phyloP scores from a whole-genome alignment of 1,284 basidiomycete genomes.

The Leccinum subspadiceum region DNA sequence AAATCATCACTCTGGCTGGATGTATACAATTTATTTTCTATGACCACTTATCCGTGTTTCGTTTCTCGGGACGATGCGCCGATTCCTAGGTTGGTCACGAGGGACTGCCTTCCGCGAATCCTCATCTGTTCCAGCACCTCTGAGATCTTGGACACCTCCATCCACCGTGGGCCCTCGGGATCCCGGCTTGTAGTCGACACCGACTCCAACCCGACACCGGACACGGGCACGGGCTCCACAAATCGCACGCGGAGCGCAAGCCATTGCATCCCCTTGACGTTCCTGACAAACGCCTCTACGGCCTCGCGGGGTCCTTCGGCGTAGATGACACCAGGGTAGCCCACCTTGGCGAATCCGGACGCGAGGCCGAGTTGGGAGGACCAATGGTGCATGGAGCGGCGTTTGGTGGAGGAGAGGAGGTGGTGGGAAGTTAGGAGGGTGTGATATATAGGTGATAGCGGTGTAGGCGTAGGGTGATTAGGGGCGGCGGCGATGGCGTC shows the following conservation, averaged over 20 bases:
- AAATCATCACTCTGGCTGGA: background rate
- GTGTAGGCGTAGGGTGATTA: background rate
- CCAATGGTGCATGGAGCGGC: slow-evolving; percentile 61
- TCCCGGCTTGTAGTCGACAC: background rate
- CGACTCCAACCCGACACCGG: background rate
- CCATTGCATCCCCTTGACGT: slow-evolving; percentile 78
- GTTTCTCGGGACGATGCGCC: slow-evolving; percentile 37
- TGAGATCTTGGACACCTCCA: slow-evolving; percentile 66
- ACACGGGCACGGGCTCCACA: slow-evolving; percentile 33
- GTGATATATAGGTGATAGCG: slow-evolving; percentile 40
- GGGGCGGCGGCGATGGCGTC: background rate
- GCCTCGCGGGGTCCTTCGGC: slow-evolving; percentile 52
- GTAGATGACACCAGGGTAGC: slow-evolving; percentile 74
- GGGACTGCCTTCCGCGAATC: slow-evolving; percentile 50
- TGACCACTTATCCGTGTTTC: background rate
- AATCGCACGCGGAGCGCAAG: slow-evolving; percentile 55
- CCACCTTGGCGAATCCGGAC: slow-evolving; percentile 67
- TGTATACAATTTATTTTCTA: background rate
- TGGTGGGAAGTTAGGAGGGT: slow-evolving; percentile 70
- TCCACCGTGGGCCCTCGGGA: slow-evolving; percentile 34
- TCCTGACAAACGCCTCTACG: slow-evolving; percentile 62
- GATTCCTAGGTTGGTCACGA: slow-evolving; percentile 65
- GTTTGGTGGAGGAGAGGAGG: slow-evolving; percentile 66
- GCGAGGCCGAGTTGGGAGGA: slow-evolving; percentile 52
- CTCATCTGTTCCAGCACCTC: slow-evolving; percentile 70